Percentiles rank a stretch among this genome's conserved stretches.
phyloP scores from a whole-genome alignment of 2,329 filamentous ascomycete species.

The Drechslera avenae region DNA sequence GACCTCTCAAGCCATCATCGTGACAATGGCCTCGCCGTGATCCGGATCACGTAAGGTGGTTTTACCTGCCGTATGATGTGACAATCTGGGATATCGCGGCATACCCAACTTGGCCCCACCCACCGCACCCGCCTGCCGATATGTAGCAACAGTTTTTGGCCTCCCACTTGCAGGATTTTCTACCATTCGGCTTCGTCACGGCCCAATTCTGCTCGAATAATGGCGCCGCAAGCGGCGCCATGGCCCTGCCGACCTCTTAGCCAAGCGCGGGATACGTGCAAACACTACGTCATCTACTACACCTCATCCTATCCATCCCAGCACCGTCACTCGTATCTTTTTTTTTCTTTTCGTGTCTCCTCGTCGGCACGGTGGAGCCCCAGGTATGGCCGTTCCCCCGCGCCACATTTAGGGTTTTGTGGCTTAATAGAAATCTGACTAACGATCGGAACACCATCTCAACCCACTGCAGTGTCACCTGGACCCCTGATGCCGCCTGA shows the following conservation, averaged over 20 bases:
- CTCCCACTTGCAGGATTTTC: constrained; percentile 2
- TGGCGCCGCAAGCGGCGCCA: constrained; percentile 2
- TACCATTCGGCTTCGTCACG: constrained; percentile 8
- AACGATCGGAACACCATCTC: constrained; percentile 29
- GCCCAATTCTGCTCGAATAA: constrained; percentile 7
- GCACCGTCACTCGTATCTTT: too few relatives aligned
- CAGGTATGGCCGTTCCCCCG: neutral
- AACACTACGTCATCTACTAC: constrained; percentile 2
- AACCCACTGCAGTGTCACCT: constrained; percentile 22
- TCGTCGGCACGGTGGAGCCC: neutral
- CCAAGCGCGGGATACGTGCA: neutral
- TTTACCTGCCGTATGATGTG: constrained; percentile 17
- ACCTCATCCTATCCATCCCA: neutral
- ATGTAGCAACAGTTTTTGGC: neutral
- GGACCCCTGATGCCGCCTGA: constrained; percentile 16
- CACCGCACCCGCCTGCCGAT: constrained; percentile 6
- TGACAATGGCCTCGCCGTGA: constrained; percentile 8
- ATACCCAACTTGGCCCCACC: constrained; percentile 11
- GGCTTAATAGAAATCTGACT: constrained; percentile 31
- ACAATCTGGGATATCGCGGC: constrained; percentile 16
- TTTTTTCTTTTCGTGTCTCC: too few relatives aligned
- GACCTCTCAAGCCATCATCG: constrained; percentile 6
- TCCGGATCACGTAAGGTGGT: neutral
- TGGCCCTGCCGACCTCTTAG: neutral
- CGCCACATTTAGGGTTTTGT: constrained; percentile 8